Base-by-base conservation (phyloP, 2,329 filamentous ascomycete species). In the Sporothrix sp. region DNA sequence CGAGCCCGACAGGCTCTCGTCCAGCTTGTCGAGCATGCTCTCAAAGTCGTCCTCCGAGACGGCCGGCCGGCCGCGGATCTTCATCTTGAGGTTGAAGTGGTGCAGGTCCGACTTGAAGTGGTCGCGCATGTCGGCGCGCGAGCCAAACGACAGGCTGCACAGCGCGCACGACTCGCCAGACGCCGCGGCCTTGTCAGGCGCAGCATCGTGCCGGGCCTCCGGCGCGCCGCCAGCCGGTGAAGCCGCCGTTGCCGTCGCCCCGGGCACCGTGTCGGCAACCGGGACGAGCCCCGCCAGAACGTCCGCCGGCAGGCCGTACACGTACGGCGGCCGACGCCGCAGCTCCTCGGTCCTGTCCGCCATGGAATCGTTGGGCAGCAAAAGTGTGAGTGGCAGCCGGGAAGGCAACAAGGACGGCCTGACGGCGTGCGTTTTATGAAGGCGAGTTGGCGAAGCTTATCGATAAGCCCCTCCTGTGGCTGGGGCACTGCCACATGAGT, bases 71-170 rank as follows among this genome's bases (percentile, higher is more conserved):
- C 87, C 87, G 42, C 87, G 81, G 51, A 95, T 70, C 70, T 87
- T 95, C 63, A 91, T 86, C 68, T 95, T 97, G 54, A 97, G 69
- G 64, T 98, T 98, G 69, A 96, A 98, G 57, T 84, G 79, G 65
- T 98, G 93, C 44, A 94, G 74, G 62, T 98, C 93, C 9, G 91
- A 95, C 60, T 87, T 85, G 52, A 87, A 81, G 67, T 98, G 93
- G 53, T 80, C 77, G 54, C 87, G 79, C 63, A 97, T 91, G 55
- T 97, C 91, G 54, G 81, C 74, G 7, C 95, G 75, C 9, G 75
- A 83, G 28, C 74, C 62, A 60, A 94, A 95, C 5, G 76, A 71
- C 33, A 89, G 74, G 35, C 75, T 73, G 67, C 93, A 98, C 4
- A 97, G 74, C 1, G 83, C 81, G 65, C 93, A 98, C 13, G 87